Conservation (phyloP, 352 stramenopile genomes). For the Pythium biforme region DNA sequence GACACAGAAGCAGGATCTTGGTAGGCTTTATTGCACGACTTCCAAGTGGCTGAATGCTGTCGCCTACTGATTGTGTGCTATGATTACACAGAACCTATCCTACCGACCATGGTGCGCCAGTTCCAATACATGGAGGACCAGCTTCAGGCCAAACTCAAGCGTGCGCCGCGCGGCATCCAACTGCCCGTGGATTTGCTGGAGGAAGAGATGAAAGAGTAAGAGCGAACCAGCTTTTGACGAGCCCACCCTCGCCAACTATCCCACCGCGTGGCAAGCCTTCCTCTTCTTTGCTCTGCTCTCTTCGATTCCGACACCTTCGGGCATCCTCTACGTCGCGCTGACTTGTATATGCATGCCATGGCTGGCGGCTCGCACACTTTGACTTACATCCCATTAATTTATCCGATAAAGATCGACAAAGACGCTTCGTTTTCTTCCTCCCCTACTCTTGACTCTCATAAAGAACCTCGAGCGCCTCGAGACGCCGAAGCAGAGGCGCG, state of each 20-base stretch:
- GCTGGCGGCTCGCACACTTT: neutral
- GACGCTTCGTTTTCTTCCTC: neutral
- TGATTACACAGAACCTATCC: slow-evolving; percentile 50
- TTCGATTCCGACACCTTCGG: neutral
- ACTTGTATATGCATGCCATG: slow-evolving; percentile 8
- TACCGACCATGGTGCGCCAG: slow-evolving; percentile 74
- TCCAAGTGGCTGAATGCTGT: too few relatives aligned
- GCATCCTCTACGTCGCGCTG: neutral
- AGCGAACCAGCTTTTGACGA: neutral
- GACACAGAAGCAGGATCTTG: slow-evolving; percentile 72
- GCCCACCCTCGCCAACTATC: neutral
- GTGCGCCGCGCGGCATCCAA: slow-evolving; percentile 43
- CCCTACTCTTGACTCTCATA: slow-evolving; percentile 37
- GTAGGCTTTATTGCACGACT: too few relatives aligned
- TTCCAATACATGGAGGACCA: slow-evolving; percentile 82
- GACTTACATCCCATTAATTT: slow-evolving; percentile 30
- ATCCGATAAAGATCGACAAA: slow-evolving; percentile 30
- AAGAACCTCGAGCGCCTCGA: slow-evolving; percentile 47
- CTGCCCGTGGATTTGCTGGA: slow-evolving; percentile 12
- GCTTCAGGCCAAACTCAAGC: slow-evolving; percentile 60
- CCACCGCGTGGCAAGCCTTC: neutral
- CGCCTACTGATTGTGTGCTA: neutral
- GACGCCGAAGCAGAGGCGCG: slow-evolving; percentile 41
- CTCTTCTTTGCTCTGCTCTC: neutral
- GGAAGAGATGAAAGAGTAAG: slow-evolving; percentile 38